A percentile compares a stretch with the other conserved stretches of the same genome.
phyloP scores from a whole-genome alignment of 1,139 yeast species.

The Diutina sp. region DNA sequence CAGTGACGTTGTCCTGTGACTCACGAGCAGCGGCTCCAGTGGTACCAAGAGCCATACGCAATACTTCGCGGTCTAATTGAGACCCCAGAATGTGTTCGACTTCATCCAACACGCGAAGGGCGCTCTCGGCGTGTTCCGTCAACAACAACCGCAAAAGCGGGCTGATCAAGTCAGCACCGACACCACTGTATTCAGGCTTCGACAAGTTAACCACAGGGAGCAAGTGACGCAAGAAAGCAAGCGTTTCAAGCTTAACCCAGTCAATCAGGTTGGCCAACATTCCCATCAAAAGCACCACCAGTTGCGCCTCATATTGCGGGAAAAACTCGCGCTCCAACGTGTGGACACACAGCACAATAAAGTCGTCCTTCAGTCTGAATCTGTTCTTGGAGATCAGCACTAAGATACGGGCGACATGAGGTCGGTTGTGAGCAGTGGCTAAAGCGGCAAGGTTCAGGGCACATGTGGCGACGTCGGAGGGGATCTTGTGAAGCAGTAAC shows the following conservation, averaged over 20 bases:
- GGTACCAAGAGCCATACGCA: constrained; percentile 79
- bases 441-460: constrained; percentile 45
- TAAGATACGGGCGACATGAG: constrained; percentile 58
- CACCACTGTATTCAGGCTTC: constrained; percentile 70
- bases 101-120: constrained; percentile 81
- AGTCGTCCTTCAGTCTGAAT: constrained; percentile 82
- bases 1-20: constrained; percentile 77
- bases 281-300: constrained; percentile 65
- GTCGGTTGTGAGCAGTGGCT: constrained; percentile 46
- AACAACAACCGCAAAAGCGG: constrained; percentile 73
- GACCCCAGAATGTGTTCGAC: constrained; percentile 81
- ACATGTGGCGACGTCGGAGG: constrained; percentile 41
- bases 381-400: constrained; percentile 65
- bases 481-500: constrained; percentile 41
- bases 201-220: constrained; percentile 70
- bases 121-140: constrained; percentile 81
- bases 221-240: constrained; percentile 60
- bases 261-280: constrained; percentile 59
- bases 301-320: constrained; percentile 64
- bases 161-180: constrained; percentile 90
- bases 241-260: constrained; percentile 74
- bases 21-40: constrained; percentile 55
- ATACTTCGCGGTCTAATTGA: constrained; percentile 78
- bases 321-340: constrained; percentile 58
- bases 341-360: constrained; percentile 66